These are phyloP conservation scores for Parastagonospora avenae DNA, from an alignment of 2,329 filamentous ascomycete species.

Conservation along the genomic window DNA sequence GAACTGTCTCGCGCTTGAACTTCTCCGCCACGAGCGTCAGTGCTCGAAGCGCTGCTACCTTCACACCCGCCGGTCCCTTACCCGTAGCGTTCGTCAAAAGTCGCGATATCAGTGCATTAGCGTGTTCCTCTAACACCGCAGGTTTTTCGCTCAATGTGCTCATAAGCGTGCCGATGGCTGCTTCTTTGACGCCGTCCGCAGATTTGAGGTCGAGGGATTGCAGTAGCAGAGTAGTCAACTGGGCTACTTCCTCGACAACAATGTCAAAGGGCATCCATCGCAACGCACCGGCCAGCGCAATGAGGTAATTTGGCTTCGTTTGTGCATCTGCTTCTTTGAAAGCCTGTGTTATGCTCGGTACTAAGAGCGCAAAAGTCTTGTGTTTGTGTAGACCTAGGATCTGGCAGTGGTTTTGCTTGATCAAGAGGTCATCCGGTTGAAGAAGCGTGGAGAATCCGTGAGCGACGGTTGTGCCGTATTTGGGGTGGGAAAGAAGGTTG, in stretches of 20 bases:
- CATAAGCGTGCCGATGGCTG: conserved; percentile 64
- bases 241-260: conserved; percentile 62
- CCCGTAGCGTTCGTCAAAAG: conserved; percentile 55
- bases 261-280: conserved; percentile 64
- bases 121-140: conserved; percentile 59
- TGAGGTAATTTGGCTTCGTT: conserved; percentile 65
- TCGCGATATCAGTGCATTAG: conserved; percentile 61
- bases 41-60: conserved; percentile 56
- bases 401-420: conserved; percentile 64
- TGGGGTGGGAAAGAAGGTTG: conserved; percentile 54
- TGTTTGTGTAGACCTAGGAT: conserved; percentile 68
- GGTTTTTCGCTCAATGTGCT: conserved; percentile 64
- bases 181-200: conserved; percentile 61
- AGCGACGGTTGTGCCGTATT: conserved; percentile 58
- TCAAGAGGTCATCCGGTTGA: conserved; percentile 65
- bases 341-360: conserved; percentile 60
- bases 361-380: conserved; percentile 64
- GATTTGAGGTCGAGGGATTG: conserved; percentile 64
- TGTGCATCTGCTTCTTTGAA: conserved; percentile 54
- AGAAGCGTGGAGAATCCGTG: conserved; percentile 65
- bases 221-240: conserved; percentile 64
- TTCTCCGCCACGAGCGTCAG: conserved; percentile 54
- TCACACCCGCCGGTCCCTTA: conserved; percentile 46
- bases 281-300: conserved; percentile 67
- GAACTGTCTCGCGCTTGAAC: conserved; percentile 56